A percentile compares a stretch with the other conserved stretches of the same genome.
These are phyloP conservation scores for Delphinella strobiligena DNA, from an alignment of 2,329 filamentous ascomycete species.

Conservation along the genomic window DNA sequence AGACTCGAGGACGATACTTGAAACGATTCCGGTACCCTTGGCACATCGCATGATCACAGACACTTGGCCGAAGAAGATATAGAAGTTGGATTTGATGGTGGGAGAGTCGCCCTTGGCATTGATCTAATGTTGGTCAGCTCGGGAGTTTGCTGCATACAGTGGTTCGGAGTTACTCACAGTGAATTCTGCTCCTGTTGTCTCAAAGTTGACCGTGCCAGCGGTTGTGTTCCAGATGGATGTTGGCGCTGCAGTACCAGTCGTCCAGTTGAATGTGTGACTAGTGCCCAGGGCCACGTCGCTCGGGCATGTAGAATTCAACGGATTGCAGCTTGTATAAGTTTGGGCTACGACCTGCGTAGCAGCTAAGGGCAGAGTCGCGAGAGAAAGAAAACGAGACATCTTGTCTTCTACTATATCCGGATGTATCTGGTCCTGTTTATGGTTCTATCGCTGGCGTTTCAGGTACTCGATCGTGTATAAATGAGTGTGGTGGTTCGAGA, in stretches of 20 bases:
- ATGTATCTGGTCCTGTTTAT: neutral
- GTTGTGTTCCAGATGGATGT: slow-evolving; percentile 36
- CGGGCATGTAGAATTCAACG: slow-evolving; percentile 58
- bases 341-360: slow-evolving; percentile 50
- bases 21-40: slow-evolving; percentile 62
- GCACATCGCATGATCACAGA: slow-evolving; percentile 71
- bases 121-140: slow-evolving; percentile 30
- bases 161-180: slow-evolving; percentile 22
- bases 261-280: slow-evolving; percentile 53
- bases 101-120: slow-evolving; percentile 58
- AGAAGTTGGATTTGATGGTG: slow-evolving; percentile 67
- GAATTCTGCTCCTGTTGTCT: slow-evolving; percentile 51
- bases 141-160: neutral
- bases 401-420: too few relatives aligned
- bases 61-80: slow-evolving; percentile 74
- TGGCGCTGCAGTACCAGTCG: slow-evolving; percentile 33
- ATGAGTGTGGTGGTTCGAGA: neutral
- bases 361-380: slow-evolving; percentile 16
- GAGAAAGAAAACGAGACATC: neutral
- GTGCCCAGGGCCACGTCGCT: slow-evolving; percentile 58
- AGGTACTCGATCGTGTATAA: neutral
- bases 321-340: slow-evolving; percentile 67
- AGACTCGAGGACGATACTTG: slow-evolving; percentile 69
- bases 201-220: slow-evolving; percentile 49
- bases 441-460: too few relatives aligned